Base-by-base conservation (phyloP, 2,329 filamentous ascomycete genomes). In the Penicillium fuscoglaucum region DNA sequence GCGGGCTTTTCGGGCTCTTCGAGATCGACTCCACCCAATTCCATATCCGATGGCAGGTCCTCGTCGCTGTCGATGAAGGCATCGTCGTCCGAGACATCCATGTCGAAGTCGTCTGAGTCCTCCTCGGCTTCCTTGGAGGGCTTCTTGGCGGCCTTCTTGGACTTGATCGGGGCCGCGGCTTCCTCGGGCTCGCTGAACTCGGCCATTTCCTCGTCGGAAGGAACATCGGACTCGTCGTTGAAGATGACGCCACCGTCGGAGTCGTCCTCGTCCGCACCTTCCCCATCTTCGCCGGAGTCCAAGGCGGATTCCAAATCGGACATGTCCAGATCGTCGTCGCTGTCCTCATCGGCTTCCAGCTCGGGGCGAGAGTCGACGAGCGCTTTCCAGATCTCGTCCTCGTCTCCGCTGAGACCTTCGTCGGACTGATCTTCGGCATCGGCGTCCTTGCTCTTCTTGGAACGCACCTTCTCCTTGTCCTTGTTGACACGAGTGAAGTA, bases 351-450 rank as follows among this genome's bases (percentile, higher is more conserved):
- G 35, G 83, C 89, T 66, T 90, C 89, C 35, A 92, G 78, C 53
- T 95, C 92, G 12, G 91, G 91, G 55, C 87, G 83, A 17, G 89
- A 90, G 52, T 90, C 85, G 41, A 96, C 90, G 62, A 97, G 84
- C 0, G 93, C 93, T 76, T 96, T 87, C 93, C 92, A 96, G 66
- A 96, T 91, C 76, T 96, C 90, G 41, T 91, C 88, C 72, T 93
- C 89, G 54, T 84, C 80, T 19, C 82, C 84, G 56, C 87, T 87
- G 51, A 83, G 80, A 26, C 81, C 82, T 8, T 67, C 79, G 21
- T 77, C 74, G 37, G 74, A 74, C n/a, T 72, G 74, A 13, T 71
- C 73, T n/a, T 66, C 72, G 55, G 76, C 76, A 49, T 74, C 74
- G 50, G 79, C 79, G 68, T 82, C 84, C 64, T 82, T 80, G 51